These are phyloP conservation scores for Scutellaria barbata DNA, from an alignment of 257 asterid genomes.

Conservation along the genomic window DNA sequence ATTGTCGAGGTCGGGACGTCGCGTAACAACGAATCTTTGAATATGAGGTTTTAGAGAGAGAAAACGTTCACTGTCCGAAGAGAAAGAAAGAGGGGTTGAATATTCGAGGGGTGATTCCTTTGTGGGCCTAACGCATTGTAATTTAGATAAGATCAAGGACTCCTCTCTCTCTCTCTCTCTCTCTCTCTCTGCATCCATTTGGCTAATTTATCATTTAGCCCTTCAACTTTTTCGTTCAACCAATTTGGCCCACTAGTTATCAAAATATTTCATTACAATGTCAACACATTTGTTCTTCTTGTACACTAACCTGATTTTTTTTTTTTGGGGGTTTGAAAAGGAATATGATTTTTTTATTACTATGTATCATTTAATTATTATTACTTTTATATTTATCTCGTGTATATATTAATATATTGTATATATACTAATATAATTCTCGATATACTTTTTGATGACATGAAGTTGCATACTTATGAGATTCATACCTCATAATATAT, in stretches of 20 bases:
- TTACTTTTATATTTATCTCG: too few relatives aligned
- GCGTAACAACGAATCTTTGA: slow-evolving; percentile 74
- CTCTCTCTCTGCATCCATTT: not conserved
- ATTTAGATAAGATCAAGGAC: slow-evolving; percentile 51
- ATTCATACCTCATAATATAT: too few relatives aligned
- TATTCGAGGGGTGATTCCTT: slow-evolving; percentile 53
- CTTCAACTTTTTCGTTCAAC: slow-evolving; percentile 1
- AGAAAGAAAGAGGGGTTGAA: slow-evolving; percentile 39
- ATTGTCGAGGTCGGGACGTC: slow-evolving; percentile 80
- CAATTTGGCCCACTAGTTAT: slow-evolving; percentile 10
- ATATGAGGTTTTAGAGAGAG: slow-evolving; percentile 12
- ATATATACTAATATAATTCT: too few relatives aligned
- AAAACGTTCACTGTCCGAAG: not conserved
- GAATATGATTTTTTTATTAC: too few relatives aligned
- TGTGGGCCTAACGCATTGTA: slow-evolving; percentile 34
- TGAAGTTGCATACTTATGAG: too few relatives aligned
- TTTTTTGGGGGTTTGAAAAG: too few relatives aligned
- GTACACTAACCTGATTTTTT: too few relatives aligned
- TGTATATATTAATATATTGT: too few relatives aligned
- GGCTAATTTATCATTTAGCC: not conserved
- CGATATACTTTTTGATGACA: too few relatives aligned
- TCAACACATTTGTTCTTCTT: too few relatives aligned
- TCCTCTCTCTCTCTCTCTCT: not conserved
- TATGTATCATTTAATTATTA: too few relatives aligned
- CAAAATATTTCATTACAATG: not conserved